Evolutionary conservation across 148 eudicot genomes (phyloP).

Genomic region (Nyssa sinensis): DNA sequence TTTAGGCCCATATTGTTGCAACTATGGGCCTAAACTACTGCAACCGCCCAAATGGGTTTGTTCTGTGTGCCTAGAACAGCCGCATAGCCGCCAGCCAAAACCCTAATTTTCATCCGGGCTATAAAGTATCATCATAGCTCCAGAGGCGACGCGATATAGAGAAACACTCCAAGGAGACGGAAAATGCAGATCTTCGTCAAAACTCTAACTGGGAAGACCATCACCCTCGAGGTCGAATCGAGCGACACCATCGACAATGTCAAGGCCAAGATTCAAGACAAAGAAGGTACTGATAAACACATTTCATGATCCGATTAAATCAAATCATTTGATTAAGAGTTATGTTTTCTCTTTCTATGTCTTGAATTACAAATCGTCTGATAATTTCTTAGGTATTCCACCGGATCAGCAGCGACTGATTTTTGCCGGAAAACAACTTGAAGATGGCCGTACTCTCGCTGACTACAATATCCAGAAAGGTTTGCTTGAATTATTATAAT

Average conservation of each 20-base stretch:
- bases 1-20: no score
- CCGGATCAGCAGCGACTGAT: no score
- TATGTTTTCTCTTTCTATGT: not conserved
- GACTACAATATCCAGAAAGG: conserved; percentile 33
- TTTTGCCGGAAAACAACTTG: conserved; percentile 31
- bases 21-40: no score
- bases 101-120: no score
- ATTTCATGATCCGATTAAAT: no score
- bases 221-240: conserved; percentile 30
- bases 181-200: conserved; percentile 32
- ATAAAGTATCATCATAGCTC: no score
- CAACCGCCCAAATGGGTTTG: no score
- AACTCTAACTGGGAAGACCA: conserved; percentile 30
- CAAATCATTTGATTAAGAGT: not conserved
- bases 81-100: no score
- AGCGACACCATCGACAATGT: conserved; percentile 32
- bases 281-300: conserved; percentile 22
- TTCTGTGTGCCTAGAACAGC: no score
- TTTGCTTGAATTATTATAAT: not conserved
- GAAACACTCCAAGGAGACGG: not conserved
- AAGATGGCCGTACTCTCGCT: conserved; percentile 30
- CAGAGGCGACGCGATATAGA: no score
- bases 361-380: not conserved
- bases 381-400: conserved; percentile 13
- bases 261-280: conserved; percentile 31